Percentiles rank a stretch among this genome's conserved stretches.
phyloP scores from a whole-genome alignment of 2,329 filamentous ascomycete species.

The Ilyonectria robusta region DNA sequence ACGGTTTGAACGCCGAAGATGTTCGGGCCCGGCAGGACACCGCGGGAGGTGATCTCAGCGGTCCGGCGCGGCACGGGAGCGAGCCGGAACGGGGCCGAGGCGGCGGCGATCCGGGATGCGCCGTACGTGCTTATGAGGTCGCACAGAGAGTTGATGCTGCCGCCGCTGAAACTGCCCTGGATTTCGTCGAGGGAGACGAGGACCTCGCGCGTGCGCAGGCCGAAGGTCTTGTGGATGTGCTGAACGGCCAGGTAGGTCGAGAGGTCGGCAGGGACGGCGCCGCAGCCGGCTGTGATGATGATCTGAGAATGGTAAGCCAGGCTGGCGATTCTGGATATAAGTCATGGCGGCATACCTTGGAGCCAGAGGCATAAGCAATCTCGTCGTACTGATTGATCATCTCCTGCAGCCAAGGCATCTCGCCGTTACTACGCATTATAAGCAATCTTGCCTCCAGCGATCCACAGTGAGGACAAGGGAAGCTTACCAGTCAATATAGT shows the following conservation, averaged over 20 bases:
- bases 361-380: slow-evolving; percentile 23
- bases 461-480: background rate
- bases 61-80: background rate
- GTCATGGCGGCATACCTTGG: slow-evolving; percentile 17
- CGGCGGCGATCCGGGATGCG: slow-evolving; percentile 6
- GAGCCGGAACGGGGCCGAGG: slow-evolving; percentile 12
- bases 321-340: background rate
- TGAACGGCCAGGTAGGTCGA: slow-evolving; percentile 34
- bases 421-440: slow-evolving; percentile 29
- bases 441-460: background rate
- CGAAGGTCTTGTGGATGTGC: slow-evolving; percentile 24
- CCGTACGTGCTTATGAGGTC: slow-evolving; percentile 12
- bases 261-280: slow-evolving; percentile 37
- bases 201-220: slow-evolving; percentile 31
- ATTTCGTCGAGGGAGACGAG: slow-evolving; percentile 32
- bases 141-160: slow-evolving; percentile 38
- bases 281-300: slow-evolving; percentile 38
- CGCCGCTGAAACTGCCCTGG: slow-evolving; percentile 34
- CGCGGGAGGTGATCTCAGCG: background rate
- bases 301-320: slow-evolving; percentile 27
- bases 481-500: slow-evolving; percentile 42
- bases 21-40: slow-evolving; percentile 12
- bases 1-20: slow-evolving; percentile 6
- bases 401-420: slow-evolving; percentile 36
- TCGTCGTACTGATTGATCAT: slow-evolving; percentile 33